These are phyloP conservation scores for Monosporascus sp. DNA, from an alignment of 2,329 filamentous ascomycete genomes.

Conservation along the genomic window DNA sequence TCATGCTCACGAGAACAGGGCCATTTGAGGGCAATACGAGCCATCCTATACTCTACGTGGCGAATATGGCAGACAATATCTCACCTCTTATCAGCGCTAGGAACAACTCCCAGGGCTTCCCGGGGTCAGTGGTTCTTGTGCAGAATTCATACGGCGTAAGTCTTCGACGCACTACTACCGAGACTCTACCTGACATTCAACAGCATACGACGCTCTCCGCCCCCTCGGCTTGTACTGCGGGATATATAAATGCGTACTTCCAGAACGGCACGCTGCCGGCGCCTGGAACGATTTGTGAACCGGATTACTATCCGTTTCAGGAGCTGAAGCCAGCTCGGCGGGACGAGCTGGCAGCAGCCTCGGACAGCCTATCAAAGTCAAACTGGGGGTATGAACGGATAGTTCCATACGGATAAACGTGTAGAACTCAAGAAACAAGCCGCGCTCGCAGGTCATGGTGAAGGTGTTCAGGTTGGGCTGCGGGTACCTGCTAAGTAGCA, in stretches of 20 bases:
- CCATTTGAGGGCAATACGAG: conserved; percentile 27
- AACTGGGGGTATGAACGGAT: conserved; percentile 5
- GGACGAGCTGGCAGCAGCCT: conserved; percentile 9
- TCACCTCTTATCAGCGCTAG: conserved; percentile 25
- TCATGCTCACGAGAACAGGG: conserved; percentile 10
- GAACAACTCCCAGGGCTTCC: conserved; percentile 31
- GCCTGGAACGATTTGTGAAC: conserved; percentile 39
- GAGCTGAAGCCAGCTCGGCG: conserved; percentile 2
- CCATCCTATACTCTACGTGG: conserved; percentile 30
- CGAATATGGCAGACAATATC: conserved; percentile 30
- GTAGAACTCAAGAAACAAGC: too few relatives aligned
- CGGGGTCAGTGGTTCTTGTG: conserved; percentile 38
- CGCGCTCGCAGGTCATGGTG: background rate
- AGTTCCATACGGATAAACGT: too few relatives aligned
- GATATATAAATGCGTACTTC: conserved; percentile 38
- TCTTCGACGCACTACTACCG: conserved; percentile 1
- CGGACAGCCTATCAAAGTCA: conserved; percentile 7
- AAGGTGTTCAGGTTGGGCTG: too few relatives aligned
- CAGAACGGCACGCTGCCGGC: conserved; percentile 39
- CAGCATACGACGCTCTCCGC: conserved; percentile 46
- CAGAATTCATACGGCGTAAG: conserved; percentile 47
- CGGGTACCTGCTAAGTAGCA: too few relatives aligned
- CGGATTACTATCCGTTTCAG: conserved; percentile 38
- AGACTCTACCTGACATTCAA: background rate
- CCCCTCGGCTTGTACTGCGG: conserved; percentile 38